Evolutionary conservation across 306 rosid genomes (phyloP), one percentile per base, ranked within the genome.

Genomic region (Delonix regia): DNA sequence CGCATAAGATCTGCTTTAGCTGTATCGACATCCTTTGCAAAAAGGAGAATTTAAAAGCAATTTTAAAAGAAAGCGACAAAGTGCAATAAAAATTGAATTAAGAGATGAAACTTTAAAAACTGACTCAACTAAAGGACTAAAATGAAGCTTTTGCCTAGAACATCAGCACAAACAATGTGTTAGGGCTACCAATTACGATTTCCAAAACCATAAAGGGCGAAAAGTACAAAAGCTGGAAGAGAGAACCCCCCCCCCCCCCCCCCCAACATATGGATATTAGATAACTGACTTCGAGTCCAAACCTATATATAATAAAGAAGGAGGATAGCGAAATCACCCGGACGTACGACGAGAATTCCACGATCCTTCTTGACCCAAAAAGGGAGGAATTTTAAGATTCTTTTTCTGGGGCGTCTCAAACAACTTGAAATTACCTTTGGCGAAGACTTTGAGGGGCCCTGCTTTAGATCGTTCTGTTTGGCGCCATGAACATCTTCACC

Each of bases 401-500:
- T 16, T 33, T 12, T 48, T 64, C 25, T 69, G 76, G 21, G 18
- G 27, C 45, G 16, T 48, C 63, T 55, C 66, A 21, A 24, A 39
- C 16, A 12, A 57, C 25, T 41, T 57, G 55, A 41, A 74, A 24
- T 41, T 57, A 38, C 22, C 30, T 22, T 71, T 28, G 76, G 59
- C 52, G 52, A 66, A 78, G 60, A 56, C 57, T 41, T 27, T 6
- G 60, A 48, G 30, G 59, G 15, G 49, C 65, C 34, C 61, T 44
- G 75, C 66, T 67, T 76, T 48, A 48, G 24, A 69, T 49, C 73
- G 7, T 68, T 70, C 42, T 36, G 24, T 8, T 5, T 52, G 64
- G 41, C 62, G 47, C 80, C 85, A 95, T 96, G 99, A 96, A 90
- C 84, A 80, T 96, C 80, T 93, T 96, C 90, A 24, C 88, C 63